A percentile compares a stretch with the other conserved stretches of the same genome.
Conservation (phyloP, 495 filamentous ascomycete genomes). For the Lindgomyces ingoldianus region DNA sequence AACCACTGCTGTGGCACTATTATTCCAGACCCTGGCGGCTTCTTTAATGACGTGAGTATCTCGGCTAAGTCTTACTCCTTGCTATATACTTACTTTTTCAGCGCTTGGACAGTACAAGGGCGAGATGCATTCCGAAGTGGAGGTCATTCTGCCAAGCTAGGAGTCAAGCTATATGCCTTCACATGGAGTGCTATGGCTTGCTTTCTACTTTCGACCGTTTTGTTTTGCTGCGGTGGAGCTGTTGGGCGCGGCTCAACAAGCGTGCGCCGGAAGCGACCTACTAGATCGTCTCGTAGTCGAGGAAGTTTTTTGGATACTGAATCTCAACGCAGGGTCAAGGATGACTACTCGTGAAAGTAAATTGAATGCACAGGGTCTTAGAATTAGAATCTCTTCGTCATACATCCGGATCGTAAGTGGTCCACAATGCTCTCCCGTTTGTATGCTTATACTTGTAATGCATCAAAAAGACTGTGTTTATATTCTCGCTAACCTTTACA, state of each 20-base stretch:
- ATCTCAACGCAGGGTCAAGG: slow-evolving; percentile 61
- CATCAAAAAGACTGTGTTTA: too few relatives aligned
- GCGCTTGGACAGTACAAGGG: slow-evolving; percentile 73
- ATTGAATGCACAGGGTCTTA: too few relatives aligned
- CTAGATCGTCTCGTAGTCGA: slow-evolving; percentile 41
- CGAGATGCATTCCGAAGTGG: slow-evolving; percentile 66
- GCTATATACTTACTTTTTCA: slow-evolving; percentile 43
- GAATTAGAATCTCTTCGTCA: too few relatives aligned
- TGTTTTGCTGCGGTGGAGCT: slow-evolving; percentile 64
- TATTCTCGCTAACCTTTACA: too few relatives aligned
- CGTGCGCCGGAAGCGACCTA: slow-evolving; percentile 48
- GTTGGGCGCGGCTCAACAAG: slow-evolving; percentile 32
- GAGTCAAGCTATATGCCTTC: slow-evolving; percentile 77
- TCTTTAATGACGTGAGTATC: slow-evolving; percentile 69
- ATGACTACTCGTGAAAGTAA: slow-evolving; percentile 62
- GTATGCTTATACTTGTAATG: too few relatives aligned
- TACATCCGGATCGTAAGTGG: too few relatives aligned
- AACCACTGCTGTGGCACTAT: slow-evolving; percentile 55
- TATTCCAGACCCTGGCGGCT: slow-evolving; percentile 65
- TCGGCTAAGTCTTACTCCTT: neutral
- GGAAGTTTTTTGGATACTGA: slow-evolving; percentile 55
- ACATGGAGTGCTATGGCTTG: slow-evolving; percentile 77
- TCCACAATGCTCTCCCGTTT: too few relatives aligned
- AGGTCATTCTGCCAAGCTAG: slow-evolving; percentile 62
- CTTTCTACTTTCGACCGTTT: slow-evolving; percentile 66